Percentiles rank a stretch among this genome's conserved stretches.
Conservation (phyloP, 768 basidiomycete genomes). For the Leccinum olivaceopallidum region DNA sequence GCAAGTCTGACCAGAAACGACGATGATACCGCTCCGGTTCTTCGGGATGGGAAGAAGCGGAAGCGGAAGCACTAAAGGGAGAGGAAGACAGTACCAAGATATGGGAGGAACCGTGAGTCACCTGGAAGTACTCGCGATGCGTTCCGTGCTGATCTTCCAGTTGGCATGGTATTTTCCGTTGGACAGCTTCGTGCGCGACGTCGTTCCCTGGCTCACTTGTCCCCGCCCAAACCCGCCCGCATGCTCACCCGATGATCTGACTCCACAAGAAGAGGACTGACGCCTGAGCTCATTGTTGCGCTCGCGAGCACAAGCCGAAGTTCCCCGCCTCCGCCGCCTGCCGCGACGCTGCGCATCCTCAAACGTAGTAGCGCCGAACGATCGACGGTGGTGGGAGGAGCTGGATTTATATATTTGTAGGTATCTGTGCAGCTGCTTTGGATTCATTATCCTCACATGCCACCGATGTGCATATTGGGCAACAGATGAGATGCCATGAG, state of each 20-base stretch:
- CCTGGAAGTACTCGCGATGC: not conserved
- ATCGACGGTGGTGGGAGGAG: no score
- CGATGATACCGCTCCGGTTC: not conserved
- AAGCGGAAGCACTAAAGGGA: not conserved
- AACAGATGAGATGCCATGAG: no score
- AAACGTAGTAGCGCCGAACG: conserved; percentile 43
- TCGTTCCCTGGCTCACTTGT: not conserved
- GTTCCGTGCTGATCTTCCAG: conserved; percentile 13
- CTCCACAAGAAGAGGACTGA: conserved; percentile 59
- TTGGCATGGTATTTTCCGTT: conserved; percentile 1
- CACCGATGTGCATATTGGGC: no score
- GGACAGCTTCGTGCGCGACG: not conserved
- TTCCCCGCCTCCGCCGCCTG: conserved; percentile 49
- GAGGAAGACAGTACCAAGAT: conserved; percentile 45
- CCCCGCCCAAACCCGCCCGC: no score
- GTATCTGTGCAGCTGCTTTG: no score
- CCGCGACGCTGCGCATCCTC: conserved; percentile 65
- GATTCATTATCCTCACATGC: no score
- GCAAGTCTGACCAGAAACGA: not conserved
- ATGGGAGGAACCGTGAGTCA: conserved; percentile 60
- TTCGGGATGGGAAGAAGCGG: not conserved
- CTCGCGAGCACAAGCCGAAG: conserved; percentile 37
- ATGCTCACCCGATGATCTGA: not conserved
- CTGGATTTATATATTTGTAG: no score
- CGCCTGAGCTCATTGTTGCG: conserved; percentile 63